Evolutionary conservation across 1,284 basidiomycete genomes (phyloP).

Genomic region (Inonotus hispidus): DNA sequence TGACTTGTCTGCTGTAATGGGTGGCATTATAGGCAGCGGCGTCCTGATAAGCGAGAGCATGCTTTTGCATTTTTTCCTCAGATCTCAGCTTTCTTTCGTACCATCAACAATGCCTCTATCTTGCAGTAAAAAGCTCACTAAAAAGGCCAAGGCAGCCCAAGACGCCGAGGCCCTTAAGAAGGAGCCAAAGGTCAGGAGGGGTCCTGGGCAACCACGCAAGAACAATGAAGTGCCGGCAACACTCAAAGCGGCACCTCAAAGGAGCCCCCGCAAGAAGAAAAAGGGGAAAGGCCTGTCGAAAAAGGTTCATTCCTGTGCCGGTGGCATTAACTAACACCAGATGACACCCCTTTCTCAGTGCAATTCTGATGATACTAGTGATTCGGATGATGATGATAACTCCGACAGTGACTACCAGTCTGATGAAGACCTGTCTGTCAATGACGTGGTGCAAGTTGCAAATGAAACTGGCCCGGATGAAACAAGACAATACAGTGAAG

Average conservation of each 20-base stretch:
- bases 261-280: not conserved
- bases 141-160: not conserved
- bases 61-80: too few relatives aligned
- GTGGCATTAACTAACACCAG: too few relatives aligned
- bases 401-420: not conserved
- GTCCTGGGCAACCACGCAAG: not conserved
- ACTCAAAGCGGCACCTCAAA: not conserved
- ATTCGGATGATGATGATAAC: not conserved
- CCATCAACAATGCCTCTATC: not conserved
- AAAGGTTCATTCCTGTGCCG: not conserved
- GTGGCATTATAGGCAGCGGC: not conserved
- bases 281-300: not conserved
- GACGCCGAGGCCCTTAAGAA: not conserved
- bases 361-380: not conserved
- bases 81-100: not conserved
- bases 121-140: not conserved
- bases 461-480: not conserved
- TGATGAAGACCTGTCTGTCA: not conserved
- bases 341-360: not conserved
- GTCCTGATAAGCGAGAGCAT: not conserved
- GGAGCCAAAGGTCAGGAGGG: not conserved
- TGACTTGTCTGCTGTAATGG: not conserved
- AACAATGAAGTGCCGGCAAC: not conserved
- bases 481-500: not conserved
- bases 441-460: not conserved